Conservation (phyloP, 1,284 basidiomycete species). For the Sporisorium graminicola region DNA sequence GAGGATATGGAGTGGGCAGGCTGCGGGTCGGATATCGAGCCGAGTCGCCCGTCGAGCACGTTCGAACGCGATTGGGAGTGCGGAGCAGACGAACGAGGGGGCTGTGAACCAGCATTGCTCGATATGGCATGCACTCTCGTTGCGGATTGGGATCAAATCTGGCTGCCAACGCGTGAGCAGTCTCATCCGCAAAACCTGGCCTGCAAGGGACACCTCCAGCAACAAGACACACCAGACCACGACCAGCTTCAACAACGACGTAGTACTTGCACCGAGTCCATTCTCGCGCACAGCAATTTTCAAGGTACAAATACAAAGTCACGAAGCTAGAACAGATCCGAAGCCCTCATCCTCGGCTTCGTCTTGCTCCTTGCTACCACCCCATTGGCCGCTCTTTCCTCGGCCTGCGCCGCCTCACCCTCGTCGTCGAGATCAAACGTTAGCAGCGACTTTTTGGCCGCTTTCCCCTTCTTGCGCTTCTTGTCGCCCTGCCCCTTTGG, state of each 20-base stretch:
- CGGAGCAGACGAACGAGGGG: not conserved
- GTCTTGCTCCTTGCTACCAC: conserved; percentile 4
- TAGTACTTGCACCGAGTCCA: not conserved
- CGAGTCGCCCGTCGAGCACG: not conserved
- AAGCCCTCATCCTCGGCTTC: conserved; percentile 22
- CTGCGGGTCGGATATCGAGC: not conserved
- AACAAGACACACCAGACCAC: not conserved
- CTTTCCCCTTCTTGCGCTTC: conserved; percentile 36
- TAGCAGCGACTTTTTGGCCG: conserved; percentile 20
- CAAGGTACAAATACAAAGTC: not conserved
- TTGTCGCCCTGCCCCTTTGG: conserved; percentile 73
- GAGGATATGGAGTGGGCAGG: not conserved
- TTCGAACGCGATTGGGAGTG: not conserved
- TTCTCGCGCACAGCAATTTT: not conserved
- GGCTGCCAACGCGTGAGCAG: not conserved
- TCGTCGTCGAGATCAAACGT: conserved; percentile 43
- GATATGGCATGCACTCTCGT: not conserved
- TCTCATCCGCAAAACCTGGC: not conserved
- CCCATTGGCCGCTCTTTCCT: not conserved
- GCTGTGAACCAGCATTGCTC: not conserved
- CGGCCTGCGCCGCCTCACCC: not conserved
- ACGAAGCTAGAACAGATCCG: conserved; percentile 27
- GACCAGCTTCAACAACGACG: not conserved
- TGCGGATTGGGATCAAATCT: not conserved
- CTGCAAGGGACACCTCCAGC: not conserved